These are phyloP conservation scores for Rosa chinensis DNA, from an alignment of 306 rosid genomes.

Conservation along the genomic window DNA sequence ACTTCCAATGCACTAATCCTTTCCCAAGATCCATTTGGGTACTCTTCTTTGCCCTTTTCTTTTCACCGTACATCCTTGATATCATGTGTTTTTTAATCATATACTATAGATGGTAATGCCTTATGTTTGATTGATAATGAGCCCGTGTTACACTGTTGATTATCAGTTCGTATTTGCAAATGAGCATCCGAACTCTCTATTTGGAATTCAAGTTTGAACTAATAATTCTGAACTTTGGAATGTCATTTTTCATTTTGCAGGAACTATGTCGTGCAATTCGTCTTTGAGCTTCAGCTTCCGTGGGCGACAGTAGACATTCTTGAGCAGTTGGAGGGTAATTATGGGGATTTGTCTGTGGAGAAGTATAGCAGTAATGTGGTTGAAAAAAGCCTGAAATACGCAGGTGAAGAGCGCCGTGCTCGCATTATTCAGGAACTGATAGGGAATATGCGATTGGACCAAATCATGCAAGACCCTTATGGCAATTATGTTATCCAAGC, in stretches of 20 bases:
- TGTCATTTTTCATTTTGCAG: constrained; percentile 30
- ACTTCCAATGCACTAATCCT: constrained; percentile 46
- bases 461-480: constrained; percentile 56
- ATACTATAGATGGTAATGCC: background rate
- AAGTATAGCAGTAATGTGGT: constrained; percentile 61
- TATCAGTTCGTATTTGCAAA: background rate
- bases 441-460: constrained; percentile 34
- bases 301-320: constrained; percentile 41
- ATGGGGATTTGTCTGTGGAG: constrained; percentile 47
- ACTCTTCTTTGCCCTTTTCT: constrained; percentile 16
- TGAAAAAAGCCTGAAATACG: constrained; percentile 44
- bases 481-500: constrained; percentile 58
- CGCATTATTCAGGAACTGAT: constrained; percentile 42
- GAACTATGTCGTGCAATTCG: constrained; percentile 63
- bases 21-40: constrained; percentile 63
- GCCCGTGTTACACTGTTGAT: background rate
- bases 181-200: background rate
- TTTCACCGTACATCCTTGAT: background rate
- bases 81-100: background rate
- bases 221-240: constrained; percentile 7
- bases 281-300: constrained; percentile 43
- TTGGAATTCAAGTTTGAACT: background rate
- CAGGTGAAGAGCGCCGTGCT: constrained; percentile 23
- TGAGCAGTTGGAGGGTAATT: constrained; percentile 47
- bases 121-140: background rate